These are phyloP conservation scores for Metschnikowia peoriensis DNA, from an alignment of 805 yeast genomes.

Conservation along the genomic window DNA sequence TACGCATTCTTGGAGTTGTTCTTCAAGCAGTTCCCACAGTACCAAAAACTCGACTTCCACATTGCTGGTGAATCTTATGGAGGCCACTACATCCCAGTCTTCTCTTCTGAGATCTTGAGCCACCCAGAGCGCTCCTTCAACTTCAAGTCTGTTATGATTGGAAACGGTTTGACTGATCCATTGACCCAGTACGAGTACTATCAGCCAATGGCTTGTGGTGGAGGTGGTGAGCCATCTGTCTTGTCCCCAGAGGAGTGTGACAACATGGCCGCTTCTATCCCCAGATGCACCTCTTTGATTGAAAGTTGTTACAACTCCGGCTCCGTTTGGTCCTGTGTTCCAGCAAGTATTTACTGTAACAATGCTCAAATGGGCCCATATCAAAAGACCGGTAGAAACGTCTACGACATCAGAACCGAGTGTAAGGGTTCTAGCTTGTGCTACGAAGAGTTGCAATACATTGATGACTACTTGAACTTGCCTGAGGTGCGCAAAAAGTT, in stretches of 20 bases:
- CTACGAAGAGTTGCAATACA: slow-evolving; percentile 72
- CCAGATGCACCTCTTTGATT: slow-evolving; percentile 75
- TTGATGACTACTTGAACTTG: slow-evolving; percentile 75
- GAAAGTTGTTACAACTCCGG: slow-evolving; percentile 74
- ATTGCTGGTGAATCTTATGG: slow-evolving; percentile 94
- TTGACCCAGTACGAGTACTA: slow-evolving; percentile 40
- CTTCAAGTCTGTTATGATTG: slow-evolving; percentile 68
- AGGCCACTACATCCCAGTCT: slow-evolving; percentile 90
- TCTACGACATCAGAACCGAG: slow-evolving; percentile 79
- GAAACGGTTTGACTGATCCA: slow-evolving; percentile 91
- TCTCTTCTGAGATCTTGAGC: slow-evolving; percentile 75
- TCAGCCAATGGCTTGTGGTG: slow-evolving; percentile 91
- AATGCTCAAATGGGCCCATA: slow-evolving; percentile 64
- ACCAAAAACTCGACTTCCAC: slow-evolving; percentile 58
- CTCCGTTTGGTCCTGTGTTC: slow-evolving; percentile 82
- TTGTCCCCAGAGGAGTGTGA: slow-evolving; percentile 68
- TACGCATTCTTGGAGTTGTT: slow-evolving; percentile 80
- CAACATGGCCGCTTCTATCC: slow-evolving; percentile 56
- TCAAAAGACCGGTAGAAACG: slow-evolving; percentile 76
- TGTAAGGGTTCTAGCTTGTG: slow-evolving; percentile 74
- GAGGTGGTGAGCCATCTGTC: slow-evolving; percentile 79
- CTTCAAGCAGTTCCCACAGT: slow-evolving; percentile 80
- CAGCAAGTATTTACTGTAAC: slow-evolving; percentile 89
- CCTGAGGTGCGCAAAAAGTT: slow-evolving; percentile 74
- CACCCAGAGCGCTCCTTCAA: slow-evolving; percentile 18